Evolutionary conservation across 148 eudicot genomes (phyloP).

Genomic region (Chenopodium quinoa): DNA sequence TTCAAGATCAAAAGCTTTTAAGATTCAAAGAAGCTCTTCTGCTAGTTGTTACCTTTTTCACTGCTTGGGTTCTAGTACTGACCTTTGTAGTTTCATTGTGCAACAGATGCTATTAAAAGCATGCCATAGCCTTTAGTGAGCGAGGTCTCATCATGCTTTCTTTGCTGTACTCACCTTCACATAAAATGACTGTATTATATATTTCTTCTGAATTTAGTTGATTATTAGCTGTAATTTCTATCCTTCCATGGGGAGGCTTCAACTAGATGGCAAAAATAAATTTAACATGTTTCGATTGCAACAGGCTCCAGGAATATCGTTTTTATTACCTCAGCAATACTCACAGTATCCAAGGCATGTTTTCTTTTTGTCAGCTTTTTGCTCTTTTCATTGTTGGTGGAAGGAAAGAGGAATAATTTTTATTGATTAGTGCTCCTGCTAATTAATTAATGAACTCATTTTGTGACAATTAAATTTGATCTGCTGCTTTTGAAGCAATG

Average conservation of each 20-base stretch:
- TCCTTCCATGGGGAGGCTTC: background rate
- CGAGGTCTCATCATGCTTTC: background rate
- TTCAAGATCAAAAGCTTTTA: background rate
- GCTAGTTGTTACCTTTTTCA: background rate
- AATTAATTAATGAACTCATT: background rate
- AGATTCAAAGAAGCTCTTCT: background rate
- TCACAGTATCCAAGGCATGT: slow-evolving; percentile 80
- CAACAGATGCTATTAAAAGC: background rate
- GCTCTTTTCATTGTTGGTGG: background rate
- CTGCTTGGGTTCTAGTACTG: background rate
- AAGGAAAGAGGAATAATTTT: background rate
- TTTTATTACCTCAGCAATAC: slow-evolving; percentile 82
- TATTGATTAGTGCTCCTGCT: background rate
- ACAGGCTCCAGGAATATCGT: slow-evolving; percentile 97
- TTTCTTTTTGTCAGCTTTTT: slow-evolving; percentile 20
- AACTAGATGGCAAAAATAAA: background rate
- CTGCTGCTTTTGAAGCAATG: background rate
- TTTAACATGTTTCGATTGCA: slow-evolving; percentile 29
- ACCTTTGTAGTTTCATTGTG: background rate
- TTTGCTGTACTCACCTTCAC: background rate
- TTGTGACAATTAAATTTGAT: background rate
- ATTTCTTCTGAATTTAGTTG: background rate
- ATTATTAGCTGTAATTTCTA: background rate
- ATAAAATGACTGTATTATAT: background rate
- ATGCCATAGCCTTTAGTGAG: background rate